phyloP scores from a whole-genome alignment of 2,329 filamentous ascomycete genomes.

The Ophiostoma sp. region DNA sequence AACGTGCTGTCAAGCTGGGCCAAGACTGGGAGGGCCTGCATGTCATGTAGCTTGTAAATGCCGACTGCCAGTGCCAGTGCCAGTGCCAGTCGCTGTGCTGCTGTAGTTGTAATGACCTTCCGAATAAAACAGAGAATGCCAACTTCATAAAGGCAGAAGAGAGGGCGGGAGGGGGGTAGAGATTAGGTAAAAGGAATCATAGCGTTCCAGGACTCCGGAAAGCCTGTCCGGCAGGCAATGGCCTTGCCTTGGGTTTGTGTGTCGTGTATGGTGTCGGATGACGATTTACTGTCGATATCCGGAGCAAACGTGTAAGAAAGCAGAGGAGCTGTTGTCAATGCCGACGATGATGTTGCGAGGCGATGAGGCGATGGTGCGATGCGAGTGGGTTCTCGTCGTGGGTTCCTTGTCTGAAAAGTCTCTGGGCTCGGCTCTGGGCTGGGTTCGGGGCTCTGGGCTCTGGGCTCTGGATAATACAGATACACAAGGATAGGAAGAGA shows the following conservation, averaged over 20 bases:
- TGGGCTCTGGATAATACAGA: not conserved
- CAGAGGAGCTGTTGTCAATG: not conserved
- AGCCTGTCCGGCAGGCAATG: not conserved
- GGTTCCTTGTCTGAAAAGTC: too few relatives aligned
- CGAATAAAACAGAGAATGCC: too few relatives aligned
- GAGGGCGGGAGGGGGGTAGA: not conserved
- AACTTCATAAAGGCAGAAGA: not conserved
- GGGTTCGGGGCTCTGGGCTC: too few relatives aligned
- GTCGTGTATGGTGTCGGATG: not conserved
- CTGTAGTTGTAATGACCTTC: too few relatives aligned
- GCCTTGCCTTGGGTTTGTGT: not conserved
- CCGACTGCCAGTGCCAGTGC: too few relatives aligned
- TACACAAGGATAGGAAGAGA: not conserved
- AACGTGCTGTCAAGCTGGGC: conserved; percentile 13
- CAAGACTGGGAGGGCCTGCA: not conserved
- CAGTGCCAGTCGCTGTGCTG: too few relatives aligned
- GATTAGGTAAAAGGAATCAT: conserved; percentile 3
- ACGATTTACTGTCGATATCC: not conserved
- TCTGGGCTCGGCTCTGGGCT: too few relatives aligned
- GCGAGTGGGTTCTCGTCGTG: not conserved
- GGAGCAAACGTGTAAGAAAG: not conserved
- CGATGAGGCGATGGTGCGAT: conserved; percentile 8
- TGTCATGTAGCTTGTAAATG: not conserved
- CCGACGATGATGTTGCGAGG: not conserved
- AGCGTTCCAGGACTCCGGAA: not conserved